Conservation (phyloP, 441 rosid species). For the Populus hybrid region DNA sequence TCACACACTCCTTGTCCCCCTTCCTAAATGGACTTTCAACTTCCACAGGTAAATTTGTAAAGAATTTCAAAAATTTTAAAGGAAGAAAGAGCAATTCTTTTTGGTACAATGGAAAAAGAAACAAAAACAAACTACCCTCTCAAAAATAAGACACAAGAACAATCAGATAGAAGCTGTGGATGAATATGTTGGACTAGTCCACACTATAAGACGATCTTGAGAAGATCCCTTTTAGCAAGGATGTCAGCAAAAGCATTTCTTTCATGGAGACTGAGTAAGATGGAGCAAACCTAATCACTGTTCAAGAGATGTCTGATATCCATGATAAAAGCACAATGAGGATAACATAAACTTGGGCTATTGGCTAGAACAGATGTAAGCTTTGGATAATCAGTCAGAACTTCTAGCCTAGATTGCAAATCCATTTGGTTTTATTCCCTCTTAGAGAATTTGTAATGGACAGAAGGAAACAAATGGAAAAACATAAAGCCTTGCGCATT, state of each 20-base stretch:
- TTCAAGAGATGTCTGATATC: not conserved
- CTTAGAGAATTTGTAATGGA: not conserved
- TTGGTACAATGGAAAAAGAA: not conserved
- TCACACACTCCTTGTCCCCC: not conserved
- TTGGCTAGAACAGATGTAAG: not conserved
- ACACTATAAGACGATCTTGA: not conserved
- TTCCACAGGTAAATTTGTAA: not conserved
- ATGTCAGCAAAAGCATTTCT: not conserved
- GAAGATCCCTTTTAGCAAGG: not conserved
- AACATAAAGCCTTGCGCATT: conserved; percentile 7
- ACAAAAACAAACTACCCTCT: not conserved
- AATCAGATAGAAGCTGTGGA: not conserved
- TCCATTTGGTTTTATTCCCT: conserved; percentile 12
- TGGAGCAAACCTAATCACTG: not conserved
- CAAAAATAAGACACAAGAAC: not conserved
- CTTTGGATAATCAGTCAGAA: not conserved
- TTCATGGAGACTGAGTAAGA: not conserved
- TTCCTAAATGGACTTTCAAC: not conserved
- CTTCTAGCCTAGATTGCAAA: conserved; percentile 1
- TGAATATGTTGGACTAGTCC: not conserved
- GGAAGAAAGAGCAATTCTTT: not conserved
- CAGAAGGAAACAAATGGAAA: not conserved
- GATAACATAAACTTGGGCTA: not conserved
- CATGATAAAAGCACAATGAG: not conserved
- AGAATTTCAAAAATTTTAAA: not conserved